Conservation (phyloP, 2,329 filamentous ascomycete genomes). For the Colletotrichum lini region DNA sequence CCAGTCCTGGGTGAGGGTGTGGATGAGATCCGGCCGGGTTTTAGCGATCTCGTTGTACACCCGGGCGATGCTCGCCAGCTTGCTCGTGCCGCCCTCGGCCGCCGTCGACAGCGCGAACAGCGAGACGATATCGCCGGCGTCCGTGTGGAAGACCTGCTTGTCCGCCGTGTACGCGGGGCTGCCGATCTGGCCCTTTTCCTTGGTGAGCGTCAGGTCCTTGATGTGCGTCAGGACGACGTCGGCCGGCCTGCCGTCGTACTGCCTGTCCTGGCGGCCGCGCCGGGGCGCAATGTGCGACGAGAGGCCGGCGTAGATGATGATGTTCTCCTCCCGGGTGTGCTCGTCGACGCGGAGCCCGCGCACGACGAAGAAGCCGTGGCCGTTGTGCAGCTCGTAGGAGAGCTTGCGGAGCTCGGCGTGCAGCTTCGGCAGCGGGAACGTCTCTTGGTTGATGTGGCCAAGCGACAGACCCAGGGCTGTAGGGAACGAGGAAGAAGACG, state of each 20-base stretch:
- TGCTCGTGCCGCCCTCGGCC: conserved; percentile 68
- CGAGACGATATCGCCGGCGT: conserved; percentile 71
- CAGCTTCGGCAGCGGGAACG: conserved; percentile 69
- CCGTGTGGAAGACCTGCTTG: conserved; percentile 75
- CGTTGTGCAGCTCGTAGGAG: conserved; percentile 68
- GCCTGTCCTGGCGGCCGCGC: conserved; percentile 67
- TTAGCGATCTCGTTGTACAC: conserved; percentile 75
- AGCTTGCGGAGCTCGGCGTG: conserved; percentile 64
- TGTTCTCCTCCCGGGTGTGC: conserved; percentile 69
- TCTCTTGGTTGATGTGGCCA: conserved; percentile 61
- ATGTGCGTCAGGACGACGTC: conserved; percentile 73
- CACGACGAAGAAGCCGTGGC: conserved; percentile 74
- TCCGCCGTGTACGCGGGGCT: conserved; percentile 72
- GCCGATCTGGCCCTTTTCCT: conserved; percentile 61
- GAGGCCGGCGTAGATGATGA: conserved; percentile 72
- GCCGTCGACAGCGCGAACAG: conserved; percentile 69
- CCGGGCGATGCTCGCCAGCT: conserved; percentile 69
- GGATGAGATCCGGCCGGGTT: conserved; percentile 73
- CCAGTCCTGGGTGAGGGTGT: conserved; percentile 68
- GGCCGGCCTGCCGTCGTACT: conserved; percentile 58
- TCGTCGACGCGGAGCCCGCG: conserved; percentile 68
- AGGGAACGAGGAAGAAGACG: no score
- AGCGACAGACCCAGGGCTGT: conserved; percentile 50
- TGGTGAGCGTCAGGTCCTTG: conserved; percentile 67
- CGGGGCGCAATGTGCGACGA: conserved; percentile 70